These are phyloP conservation scores for Boletus vermiculosoides DNA, from an alignment of 768 basidiomycete genomes.

Conservation along the genomic window DNA sequence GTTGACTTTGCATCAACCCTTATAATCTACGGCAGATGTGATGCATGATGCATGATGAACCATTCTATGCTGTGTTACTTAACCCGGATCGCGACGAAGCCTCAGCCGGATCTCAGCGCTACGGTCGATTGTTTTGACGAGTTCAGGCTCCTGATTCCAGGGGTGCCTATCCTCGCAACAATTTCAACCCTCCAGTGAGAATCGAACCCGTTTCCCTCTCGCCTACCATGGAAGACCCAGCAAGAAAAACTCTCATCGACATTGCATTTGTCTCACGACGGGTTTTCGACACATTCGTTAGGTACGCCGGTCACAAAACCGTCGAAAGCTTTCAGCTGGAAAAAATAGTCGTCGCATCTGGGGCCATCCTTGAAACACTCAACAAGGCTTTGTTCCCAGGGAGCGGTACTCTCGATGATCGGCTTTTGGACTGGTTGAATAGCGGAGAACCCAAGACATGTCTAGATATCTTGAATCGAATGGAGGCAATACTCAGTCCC, in stretches of 20 bases:
- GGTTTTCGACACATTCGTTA: not conserved
- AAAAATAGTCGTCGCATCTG: conserved; percentile 5
- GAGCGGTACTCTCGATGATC: not conserved
- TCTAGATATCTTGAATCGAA: conserved; percentile 5
- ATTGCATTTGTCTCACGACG: conserved; percentile 6
- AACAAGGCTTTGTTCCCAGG: not conserved
- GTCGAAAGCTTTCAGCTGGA: conserved; percentile 3
- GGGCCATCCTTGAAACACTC: conserved; percentile 2
- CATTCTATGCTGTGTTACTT: no score
- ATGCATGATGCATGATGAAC: no score
- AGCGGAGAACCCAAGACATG: conserved; percentile 3
- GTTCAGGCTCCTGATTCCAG: no score
- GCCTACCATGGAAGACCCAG: not conserved
- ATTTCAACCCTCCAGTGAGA: no score
- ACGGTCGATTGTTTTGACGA: no score
- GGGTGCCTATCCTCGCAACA: no score
- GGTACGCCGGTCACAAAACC: not conserved
- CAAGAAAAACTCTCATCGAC: not conserved
- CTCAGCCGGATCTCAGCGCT: no score
- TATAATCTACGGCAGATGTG: no score
- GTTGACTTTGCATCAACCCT: not conserved
- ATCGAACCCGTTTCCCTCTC: not conserved
- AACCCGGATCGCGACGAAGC: no score
- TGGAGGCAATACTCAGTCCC: conserved; percentile 2
- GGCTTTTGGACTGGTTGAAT: conserved; percentile 10